Evolutionary conservation across 257 asterid genomes (phyloP).

Genomic region (Przewalskia tangutica): DNA sequence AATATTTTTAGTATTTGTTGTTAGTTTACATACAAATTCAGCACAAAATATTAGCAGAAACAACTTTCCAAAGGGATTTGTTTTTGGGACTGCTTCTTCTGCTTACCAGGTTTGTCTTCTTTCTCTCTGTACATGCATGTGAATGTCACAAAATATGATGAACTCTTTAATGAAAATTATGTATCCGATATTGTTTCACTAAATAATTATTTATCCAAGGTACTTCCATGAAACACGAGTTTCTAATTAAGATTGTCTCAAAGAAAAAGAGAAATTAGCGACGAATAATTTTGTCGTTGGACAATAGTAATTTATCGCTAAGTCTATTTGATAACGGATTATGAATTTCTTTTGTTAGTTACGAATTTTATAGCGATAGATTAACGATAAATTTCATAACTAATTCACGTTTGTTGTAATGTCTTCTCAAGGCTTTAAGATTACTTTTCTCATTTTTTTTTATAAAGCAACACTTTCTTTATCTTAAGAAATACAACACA

Average conservation of each 20-base stretch:
- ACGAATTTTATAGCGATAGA: not conserved
- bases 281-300: too few species aligned
- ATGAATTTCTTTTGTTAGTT: not conserved
- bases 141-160: not conserved
- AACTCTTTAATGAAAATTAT: not conserved
- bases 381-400: not conserved
- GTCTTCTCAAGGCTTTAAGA: not conserved
- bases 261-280: not conserved
- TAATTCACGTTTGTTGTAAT: not conserved
- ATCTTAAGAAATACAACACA: not conserved
- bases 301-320: not conserved
- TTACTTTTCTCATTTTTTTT: not conserved
- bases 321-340: not conserved
- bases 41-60: constrained; percentile 44
- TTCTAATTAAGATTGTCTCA: not conserved
- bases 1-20: constrained; percentile 6
- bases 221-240: not conserved
- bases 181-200: accelerated
- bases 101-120: constrained; percentile 56
- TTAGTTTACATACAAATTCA: constrained; percentile 2
- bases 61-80: constrained; percentile 61
- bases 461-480: not conserved
- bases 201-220: not conserved
- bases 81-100: constrained; percentile 90
- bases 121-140: not conserved